Evolutionary conservation across 805 yeast genomes (phyloP).

Genomic region (Ogataea polymorpha): DNA sequence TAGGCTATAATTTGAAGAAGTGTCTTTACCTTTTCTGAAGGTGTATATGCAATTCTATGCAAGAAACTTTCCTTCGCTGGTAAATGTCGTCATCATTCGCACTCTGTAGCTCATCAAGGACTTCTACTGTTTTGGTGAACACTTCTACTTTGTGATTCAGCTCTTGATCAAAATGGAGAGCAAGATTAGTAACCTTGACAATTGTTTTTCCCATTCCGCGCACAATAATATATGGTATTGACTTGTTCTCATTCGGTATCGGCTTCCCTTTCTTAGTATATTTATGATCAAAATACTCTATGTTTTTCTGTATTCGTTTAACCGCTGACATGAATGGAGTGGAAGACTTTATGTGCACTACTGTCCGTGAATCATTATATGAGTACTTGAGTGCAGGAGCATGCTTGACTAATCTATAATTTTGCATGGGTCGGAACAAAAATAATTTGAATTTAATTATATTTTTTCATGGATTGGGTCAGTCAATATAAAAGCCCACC

Average conservation of each 20-base stretch:
- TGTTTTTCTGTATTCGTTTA: conserved; percentile 55
- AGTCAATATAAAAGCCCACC: conserved; percentile 4
- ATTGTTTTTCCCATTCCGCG: conserved; percentile 78
- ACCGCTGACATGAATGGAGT: conserved; percentile 76
- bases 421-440: conserved; percentile 13
- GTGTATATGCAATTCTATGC: conserved; percentile 43
- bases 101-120: conserved; percentile 61
- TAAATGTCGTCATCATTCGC: conserved; percentile 32
- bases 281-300: conserved; percentile 35
- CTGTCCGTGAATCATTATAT: conserved; percentile 43
- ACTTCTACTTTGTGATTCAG: conserved; percentile 54
- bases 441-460: background rate
- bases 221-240: conserved; percentile 46
- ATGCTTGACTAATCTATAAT: conserved; percentile 49
- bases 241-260: conserved; percentile 17
- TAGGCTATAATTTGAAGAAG: background rate
- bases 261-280: conserved; percentile 42
- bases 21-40: background rate
- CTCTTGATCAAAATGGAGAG: conserved; percentile 52
- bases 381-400: conserved; percentile 46
- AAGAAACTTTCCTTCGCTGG: conserved; percentile 45
- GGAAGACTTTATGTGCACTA: conserved; percentile 54
- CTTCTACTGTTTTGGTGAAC: conserved; percentile 60
- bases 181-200: conserved; percentile 61
- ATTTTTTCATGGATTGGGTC: conserved; percentile 9